phyloP scores from a whole-genome alignment of 305 asterid genomes.

The Fraxinus latifolia region DNA sequence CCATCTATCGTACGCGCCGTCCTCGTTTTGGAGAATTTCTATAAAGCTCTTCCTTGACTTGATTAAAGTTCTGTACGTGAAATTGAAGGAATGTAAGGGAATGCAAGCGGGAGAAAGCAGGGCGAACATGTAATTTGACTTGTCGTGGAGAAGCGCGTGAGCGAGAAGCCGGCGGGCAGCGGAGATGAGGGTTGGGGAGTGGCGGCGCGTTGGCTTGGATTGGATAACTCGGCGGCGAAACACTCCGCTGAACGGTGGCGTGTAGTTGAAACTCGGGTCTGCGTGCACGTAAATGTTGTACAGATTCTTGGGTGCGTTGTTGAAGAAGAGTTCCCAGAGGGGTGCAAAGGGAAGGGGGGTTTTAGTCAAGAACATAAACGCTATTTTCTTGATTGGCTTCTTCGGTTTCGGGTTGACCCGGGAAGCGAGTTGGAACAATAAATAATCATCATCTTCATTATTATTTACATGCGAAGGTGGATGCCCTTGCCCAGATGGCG shows the following conservation, averaged over 20 bases:
- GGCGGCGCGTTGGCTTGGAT: slow-evolving; percentile 67
- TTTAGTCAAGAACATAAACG: slow-evolving; percentile 74
- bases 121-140: slow-evolving; percentile 62
- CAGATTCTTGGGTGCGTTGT: slow-evolving; percentile 36
- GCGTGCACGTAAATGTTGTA: slow-evolving; percentile 78
- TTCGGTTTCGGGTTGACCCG: slow-evolving; percentile 48
- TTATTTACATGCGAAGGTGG: not conserved
- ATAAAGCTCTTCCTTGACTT: slow-evolving; percentile 55
- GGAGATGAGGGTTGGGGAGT: slow-evolving; percentile 59
- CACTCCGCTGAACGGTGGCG: slow-evolving; percentile 48
- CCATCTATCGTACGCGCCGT: slow-evolving; percentile 65
- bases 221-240: slow-evolving; percentile 48
- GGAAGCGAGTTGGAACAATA: slow-evolving; percentile 41
- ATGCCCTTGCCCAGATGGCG: slow-evolving; percentile 12
- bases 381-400: slow-evolving; percentile 47
- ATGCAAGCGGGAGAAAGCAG: slow-evolving; percentile 68
- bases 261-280: slow-evolving; percentile 46
- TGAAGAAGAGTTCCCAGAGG: slow-evolving; percentile 71
- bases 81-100: slow-evolving; percentile 58
- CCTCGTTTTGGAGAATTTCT: slow-evolving; percentile 60
- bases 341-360: slow-evolving; percentile 69
- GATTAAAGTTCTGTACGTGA: slow-evolving; percentile 35
- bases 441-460: slow-evolving; percentile 29
- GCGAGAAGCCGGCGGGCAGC: slow-evolving; percentile 73
- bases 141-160: slow-evolving; percentile 69